phyloP scores from a whole-genome alignment of 805 yeast genomes.

The Sugiyamaella floridensis region DNA sequence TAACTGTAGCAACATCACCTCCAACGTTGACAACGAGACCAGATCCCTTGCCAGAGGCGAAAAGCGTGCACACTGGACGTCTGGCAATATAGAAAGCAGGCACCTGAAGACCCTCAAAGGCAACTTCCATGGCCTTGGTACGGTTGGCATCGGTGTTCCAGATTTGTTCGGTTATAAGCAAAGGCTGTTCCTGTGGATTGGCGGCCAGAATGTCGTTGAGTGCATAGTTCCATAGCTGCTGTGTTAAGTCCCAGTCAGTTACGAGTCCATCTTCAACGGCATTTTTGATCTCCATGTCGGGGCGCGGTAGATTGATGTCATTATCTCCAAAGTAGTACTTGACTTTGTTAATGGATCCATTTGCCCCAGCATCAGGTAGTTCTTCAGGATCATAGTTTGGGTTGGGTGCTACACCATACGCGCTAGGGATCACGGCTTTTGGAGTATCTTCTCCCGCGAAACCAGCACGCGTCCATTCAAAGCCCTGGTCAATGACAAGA shows the following conservation, averaged over 20 bases:
- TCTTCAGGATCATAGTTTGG: constrained; percentile 8
- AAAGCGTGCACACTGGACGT: constrained; percentile 80
- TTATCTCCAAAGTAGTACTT: constrained; percentile 19
- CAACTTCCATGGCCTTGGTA: constrained; percentile 59
- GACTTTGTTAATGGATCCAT: constrained; percentile 5
- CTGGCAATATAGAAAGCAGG: constrained; percentile 80
- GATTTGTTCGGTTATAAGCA: constrained; percentile 77
- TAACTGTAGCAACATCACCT: constrained; percentile 58
- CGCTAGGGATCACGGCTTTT: constrained; percentile 63
- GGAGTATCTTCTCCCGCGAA: constrained; percentile 91
- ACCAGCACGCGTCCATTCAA: constrained; percentile 74
- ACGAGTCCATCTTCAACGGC: constrained; percentile 24
- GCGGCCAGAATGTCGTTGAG: constrained; percentile 46
- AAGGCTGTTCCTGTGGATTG: constrained; percentile 61
- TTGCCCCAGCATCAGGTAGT: constrained; percentile 6
- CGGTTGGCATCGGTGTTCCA: constrained; percentile 71
- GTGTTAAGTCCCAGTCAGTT: constrained; percentile 78
- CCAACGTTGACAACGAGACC: constrained; percentile 73
- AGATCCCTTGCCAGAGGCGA: constrained; percentile 67
- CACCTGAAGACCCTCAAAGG: constrained; percentile 60
- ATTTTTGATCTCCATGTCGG: constrained; percentile 15
- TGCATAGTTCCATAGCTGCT: constrained; percentile 62
- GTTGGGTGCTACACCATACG: constrained; percentile 1
- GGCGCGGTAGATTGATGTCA: constrained; percentile 14
- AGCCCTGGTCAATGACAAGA: constrained; percentile 85